Evolutionary conservation across 192 early-diverging fungal genomes (phyloP), one percentile per base, ranked within the genome.

Genomic region (Cetraspora pellucida): DNA sequence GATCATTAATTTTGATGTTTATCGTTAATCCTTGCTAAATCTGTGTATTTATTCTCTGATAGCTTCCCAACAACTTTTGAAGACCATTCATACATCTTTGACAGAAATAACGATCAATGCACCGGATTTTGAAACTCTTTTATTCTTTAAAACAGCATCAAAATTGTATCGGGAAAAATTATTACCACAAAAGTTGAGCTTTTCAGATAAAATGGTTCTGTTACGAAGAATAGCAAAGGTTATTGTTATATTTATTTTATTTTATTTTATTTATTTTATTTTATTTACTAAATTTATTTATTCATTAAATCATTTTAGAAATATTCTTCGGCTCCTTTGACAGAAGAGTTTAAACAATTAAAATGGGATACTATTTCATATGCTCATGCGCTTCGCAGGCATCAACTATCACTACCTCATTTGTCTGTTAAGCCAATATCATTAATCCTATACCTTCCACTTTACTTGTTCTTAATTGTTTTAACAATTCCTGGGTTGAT

Each of bases 1-100:
- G 1, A 61, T 61, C 4, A 28, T 61, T 61, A 61, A 14, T 61
- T 25, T 61, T 14, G 25, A 23, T 61, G 23, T 52, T 1, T 66
- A 31, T 13, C 11, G 60, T 57, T 59, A 37, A 21, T 17, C 1
- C 10, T 19, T 47, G 2, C 25, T 37, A 27, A 44, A 61, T 16
- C 3, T 27, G 44, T 28, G 28, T 19, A 14, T 27, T 58, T 72
- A 16, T 7, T 49, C 25, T 17, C 25, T 23, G 11, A 60, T 78
- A 84, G 82, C 82, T 28, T 84, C 80, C 55, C 80, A 80, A 59
- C 79, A 84, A 58, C 71, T 84, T 17, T 52, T 84, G 13, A 75
- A 84, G 64, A 77, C 79, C 10, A 81, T 84, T n/a, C 80, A 81
- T 52, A 25, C 63, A 0, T 80, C 82, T 19, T 80, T 84, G 30